Base-by-base conservation (phyloP, 768 basidiomycete species). In the Lentinula sp. region DNA sequence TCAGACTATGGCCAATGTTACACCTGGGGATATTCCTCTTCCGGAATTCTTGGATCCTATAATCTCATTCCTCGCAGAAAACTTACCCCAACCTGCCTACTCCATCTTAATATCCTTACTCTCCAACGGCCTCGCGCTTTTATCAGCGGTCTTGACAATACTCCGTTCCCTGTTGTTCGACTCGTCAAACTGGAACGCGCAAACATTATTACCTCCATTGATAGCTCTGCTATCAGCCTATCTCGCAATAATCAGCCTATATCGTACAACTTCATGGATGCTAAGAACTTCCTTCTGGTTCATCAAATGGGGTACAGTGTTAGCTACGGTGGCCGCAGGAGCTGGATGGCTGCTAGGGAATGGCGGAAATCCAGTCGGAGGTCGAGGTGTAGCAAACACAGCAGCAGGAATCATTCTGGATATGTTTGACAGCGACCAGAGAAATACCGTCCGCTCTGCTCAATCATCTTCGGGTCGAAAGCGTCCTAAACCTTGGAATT, bases 181-280 rank as follows among this genome's bases (percentile, higher is more conserved):
- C 21, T 32, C 48, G 8, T 51, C 80, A 52, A 74, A 78, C 62
- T 90, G 87, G 88, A 81, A 88, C 66, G 75, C 78, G 5, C 86
- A 91, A 69, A 80, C 79, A 32, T 68, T 91, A 51, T 67, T 93
- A 18, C 89, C 91, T 7, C 91, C 91, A 0, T 73, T 92, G 68
- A 83, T 93, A 67, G 87, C 83, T 62, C 71, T 93, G 34, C 71
- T 92, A 56, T 79, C 81, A 4, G 86, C 89, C 18, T 93, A 93
- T 71, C 78, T 91, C 62, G 88, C 89, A 3, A 76, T 93, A n/a
- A 63, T 86, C 45, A 89, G 85, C 69, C 71, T 91, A 57, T 91
- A 91, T 73, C 87, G 89, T 62, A 92, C 91, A 4, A 86, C 90
- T 11, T 80, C 79, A 23, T 92, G 88, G 86, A 77, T 88, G 66